phyloP scores from a whole-genome alignment of 2,329 filamentous ascomycete species.

The Thyridium curvatum region DNA sequence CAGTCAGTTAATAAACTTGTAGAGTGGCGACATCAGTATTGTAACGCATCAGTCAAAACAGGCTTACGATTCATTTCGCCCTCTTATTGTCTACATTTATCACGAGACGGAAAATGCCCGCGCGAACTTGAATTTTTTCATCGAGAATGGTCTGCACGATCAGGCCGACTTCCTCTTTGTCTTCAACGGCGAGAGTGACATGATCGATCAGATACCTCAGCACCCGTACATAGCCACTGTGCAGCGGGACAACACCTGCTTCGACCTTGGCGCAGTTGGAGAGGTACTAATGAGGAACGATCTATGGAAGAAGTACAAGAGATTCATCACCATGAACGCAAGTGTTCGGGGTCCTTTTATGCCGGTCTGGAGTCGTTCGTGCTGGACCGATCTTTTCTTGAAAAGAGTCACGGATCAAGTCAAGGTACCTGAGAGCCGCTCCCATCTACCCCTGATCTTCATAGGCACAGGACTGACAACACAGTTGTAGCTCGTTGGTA shows the following conservation, averaged over 20 bases:
- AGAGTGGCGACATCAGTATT: no score
- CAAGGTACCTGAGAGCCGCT: no score
- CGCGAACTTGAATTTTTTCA: constrained; percentile 27
- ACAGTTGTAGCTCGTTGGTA: constrained; percentile 23
- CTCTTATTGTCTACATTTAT: constrained; percentile 27
- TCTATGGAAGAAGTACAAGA: constrained; percentile 25
- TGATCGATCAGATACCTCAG: constrained; percentile 15
- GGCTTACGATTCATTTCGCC: background rate
- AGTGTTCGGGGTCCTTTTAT: constrained; percentile 29
- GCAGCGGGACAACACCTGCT: constrained; percentile 23
- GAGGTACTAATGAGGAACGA: constrained; percentile 22
- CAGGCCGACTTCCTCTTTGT: constrained; percentile 32
- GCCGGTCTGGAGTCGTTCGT: constrained; percentile 22
- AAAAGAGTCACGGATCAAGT: constrained; percentile 18
- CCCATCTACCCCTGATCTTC: no score
- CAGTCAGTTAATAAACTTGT: no score
- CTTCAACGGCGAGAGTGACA: constrained; percentile 25
- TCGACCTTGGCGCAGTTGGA: constrained; percentile 25
- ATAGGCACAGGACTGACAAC: no score
- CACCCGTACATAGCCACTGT: constrained; percentile 23
- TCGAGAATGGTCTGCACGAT: constrained; percentile 26
- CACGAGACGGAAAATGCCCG: constrained; percentile 23
- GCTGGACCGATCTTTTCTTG: constrained; percentile 28
- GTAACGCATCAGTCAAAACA: no score
- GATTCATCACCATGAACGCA: constrained; percentile 28